Evolutionary conservation across 257 asterid genomes (phyloP).

Genomic region (Solanum chmielewskii): DNA sequence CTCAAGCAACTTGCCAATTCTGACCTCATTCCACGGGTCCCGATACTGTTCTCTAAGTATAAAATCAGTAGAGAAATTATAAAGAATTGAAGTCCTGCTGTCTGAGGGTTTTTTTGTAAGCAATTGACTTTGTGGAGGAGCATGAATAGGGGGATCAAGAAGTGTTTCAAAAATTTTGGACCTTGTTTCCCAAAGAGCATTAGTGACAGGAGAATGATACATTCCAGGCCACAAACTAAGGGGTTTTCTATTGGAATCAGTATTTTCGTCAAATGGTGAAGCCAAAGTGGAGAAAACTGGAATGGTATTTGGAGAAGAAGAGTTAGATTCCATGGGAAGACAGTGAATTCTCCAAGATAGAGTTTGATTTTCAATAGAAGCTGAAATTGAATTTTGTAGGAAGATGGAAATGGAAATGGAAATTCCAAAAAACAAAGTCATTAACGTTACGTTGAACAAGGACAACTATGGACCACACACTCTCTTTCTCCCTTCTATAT

Average conservation of each 20-base stretch:
- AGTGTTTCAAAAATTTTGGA: slow-evolving; percentile 73
- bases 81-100: slow-evolving; percentile 58
- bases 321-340: slow-evolving; percentile 35
- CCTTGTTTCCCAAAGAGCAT: slow-evolving; percentile 91
- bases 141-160: slow-evolving; percentile 91
- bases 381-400: neutral
- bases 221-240: slow-evolving; percentile 93
- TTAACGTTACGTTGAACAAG: neutral
- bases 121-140: slow-evolving; percentile 85
- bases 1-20: slow-evolving; percentile 91
- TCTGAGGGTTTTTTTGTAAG: slow-evolving; percentile 49
- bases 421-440: neutral
- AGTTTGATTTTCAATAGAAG: neutral
- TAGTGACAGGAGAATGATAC: slow-evolving; percentile 94
- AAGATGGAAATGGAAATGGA: neutral
- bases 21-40: slow-evolving; percentile 96
- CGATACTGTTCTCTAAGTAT: slow-evolving; percentile 85
- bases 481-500: neutral
- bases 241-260: slow-evolving; percentile 32
- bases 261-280: slow-evolving; percentile 29
- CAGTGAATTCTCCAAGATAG: neutral
- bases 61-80: slow-evolving; percentile 62
- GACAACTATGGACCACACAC: neutral
- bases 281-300: slow-evolving; percentile 55
- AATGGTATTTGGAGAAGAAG: slow-evolving; percentile 34